Evolutionary conservation across 345 rosid genomes (phyloP), one percentile per base, ranked within the genome.

Genomic region (Brassica carinata): DNA sequence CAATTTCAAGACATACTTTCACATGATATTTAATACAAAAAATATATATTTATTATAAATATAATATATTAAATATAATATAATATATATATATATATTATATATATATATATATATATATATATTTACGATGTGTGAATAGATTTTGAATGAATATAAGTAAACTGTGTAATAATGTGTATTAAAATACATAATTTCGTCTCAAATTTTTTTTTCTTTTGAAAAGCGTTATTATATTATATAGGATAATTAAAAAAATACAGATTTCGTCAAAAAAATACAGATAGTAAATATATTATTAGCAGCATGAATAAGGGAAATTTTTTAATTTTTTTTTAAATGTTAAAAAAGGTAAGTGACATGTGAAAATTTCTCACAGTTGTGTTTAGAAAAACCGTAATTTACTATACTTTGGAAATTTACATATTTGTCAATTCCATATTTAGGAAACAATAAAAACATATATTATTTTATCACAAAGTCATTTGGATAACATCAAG

Each of bases 1-100:
- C 69, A 73, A 73, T 17, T 72, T 36, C 6, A 69, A 31, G n/a
- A 67, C 55, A 31, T 19, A 33, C 45, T 62, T 30, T 61, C 30
- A 69, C 38, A 38, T 73, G 33, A 13, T 67, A 66, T 48, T 75
- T 10, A 67, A 34, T 65, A 29, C 64, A 9, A 59, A 19, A 8
- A 13, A 19, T 11, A 67, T 74, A 10, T 29, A 26, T 27, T 27
- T 63, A 10, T 18, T 61, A 59, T 34, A 34, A 34, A 34, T 34
- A 34, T 55, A 15, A 40, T 40, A 40, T 40, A 23, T 23, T 9
- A 55, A 15, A 53, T 55, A 17, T 55, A 55, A n/a, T n/a, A n/a
- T n/a, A n/a, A 23, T 23, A 23, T 23, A 23, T 23, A 23, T 23
- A 23, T 23, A 23, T 23, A 23, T 9, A 55, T 55, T 55, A 17